Evolutionary conservation across 495 filamentous ascomycete species (phyloP), one percentile per base, ranked within the genome.

Genomic region (Penicilliopsis zonata): DNA sequence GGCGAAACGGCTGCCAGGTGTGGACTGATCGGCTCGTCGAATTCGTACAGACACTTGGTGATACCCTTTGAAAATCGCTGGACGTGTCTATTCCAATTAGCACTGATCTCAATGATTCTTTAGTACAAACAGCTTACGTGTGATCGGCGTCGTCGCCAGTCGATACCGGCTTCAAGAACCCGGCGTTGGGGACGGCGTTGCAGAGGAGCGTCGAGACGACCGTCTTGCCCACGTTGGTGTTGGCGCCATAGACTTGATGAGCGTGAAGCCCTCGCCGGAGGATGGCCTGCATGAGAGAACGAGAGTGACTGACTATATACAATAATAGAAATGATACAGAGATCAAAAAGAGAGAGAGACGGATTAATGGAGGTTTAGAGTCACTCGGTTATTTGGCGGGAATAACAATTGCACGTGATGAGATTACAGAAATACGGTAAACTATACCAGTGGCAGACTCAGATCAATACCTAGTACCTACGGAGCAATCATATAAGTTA

Each of bases 201-300:
- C 74, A 78, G 10, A 87, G 64, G 20, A 83, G 49, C 0, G 80
- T 82, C 1, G 77, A 77, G 27, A 80, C 64, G 17, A 87, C 67
- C 0, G 82, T 86, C 55, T 86, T 87, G 35, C 82, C 82, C 20
- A 86, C 80, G 37, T 82, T 69, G 3, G 82, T 86, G 43, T 86
- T 86, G 18, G 82, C 80, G 3, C 82, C 82, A 38, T 80, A 86
- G 13, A 87, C 61, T 44, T 86, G 80, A 35, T 76, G 67, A 9
- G 68, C 63, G 33, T 72, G 68, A 27, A 83, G 58, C 3, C 65
- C 67, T 33, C 68, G 74, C 67, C 74, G 80, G 16, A 84, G 66
- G 7, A 52, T 57, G 23, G 59, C 59, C 23, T n/a, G n/a, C n/a
- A n/a, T n/a, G n/a, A n/a, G n/a, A n/a, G n/a, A n/a, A n/a, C n/a